Conservation (phyloP, 768 basidiomycete species). For the Fistulinella prunicolor region DNA sequence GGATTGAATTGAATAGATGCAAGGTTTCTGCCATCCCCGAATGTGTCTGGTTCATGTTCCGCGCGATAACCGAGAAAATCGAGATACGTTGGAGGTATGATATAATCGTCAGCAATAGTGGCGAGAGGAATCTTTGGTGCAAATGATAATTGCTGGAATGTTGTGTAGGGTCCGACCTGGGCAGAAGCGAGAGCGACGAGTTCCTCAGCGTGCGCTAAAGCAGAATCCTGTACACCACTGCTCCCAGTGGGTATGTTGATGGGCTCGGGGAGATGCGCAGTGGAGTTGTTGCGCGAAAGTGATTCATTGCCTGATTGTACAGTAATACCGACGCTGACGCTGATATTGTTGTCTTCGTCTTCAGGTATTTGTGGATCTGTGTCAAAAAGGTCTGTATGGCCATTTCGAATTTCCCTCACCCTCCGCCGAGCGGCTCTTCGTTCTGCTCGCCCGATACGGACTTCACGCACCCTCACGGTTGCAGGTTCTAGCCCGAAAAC, state of each 20-base stretch:
- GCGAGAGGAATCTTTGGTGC: constrained; percentile 87
- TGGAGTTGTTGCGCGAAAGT: constrained; percentile 28
- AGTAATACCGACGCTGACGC: constrained; percentile 61
- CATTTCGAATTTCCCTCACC: constrained; percentile 60
- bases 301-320: constrained; percentile 42
- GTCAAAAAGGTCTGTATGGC: constrained; percentile 44
- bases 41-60: constrained; percentile 56
- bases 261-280: constrained; percentile 24
- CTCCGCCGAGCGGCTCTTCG: constrained; percentile 80
- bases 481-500: constrained; percentile 92
- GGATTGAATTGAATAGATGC: constrained; percentile 71
- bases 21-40: constrained; percentile 44
- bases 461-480: constrained; percentile 91
- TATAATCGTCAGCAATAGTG: constrained; percentile 84
- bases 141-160: constrained; percentile 86
- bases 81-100: constrained; percentile 88
- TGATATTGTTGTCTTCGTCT: constrained; percentile 57
- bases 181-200: constrained; percentile 62
- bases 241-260: constrained; percentile 30
- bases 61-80: constrained; percentile 70
- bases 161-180: constrained; percentile 81
- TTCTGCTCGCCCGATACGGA: constrained; percentile 86
- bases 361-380: constrained; percentile 42
- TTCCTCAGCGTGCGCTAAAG: constrained; percentile 58
- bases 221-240: constrained; percentile 28